Base-by-base conservation (phyloP, 2,329 filamentous ascomycete species). In the Ophiostoma perfectum region DNA sequence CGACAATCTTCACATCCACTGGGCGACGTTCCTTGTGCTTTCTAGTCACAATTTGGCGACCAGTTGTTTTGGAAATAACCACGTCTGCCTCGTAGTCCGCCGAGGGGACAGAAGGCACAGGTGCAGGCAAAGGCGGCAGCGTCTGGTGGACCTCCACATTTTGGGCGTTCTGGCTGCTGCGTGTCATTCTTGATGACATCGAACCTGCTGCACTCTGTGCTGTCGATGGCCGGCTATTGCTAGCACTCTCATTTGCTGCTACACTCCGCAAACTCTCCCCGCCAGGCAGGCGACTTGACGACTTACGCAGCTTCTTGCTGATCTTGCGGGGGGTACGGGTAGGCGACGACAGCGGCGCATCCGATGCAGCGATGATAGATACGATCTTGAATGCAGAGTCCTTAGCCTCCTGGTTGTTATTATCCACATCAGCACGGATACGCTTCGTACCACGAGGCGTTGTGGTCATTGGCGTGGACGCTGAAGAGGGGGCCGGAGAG, bases 301-400 rank as follows among this genome's bases (percentile, higher is more conserved):
- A 82, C 76, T 83, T 83, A 68, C 85, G 82, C 65, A 86, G 77
- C 75, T 84, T 85, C 78, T 85, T 85, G 68, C 79, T 78, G 36
- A 80, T 77, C 71, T 78, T 80, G 63, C 74, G 73, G 0, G 69
- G 65, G 11, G 62, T 66, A 16, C 64, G 65, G 74, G 71, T 68
- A 69, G 66, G 69, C 7, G 68, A 64, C 38, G 49, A 67, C 18
- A 71, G 75, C 1, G 36, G 38, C 1, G 36, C 49, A 3, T 66
- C 41, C 16, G 42, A 18, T 3, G 42, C n/a, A 39, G 36, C 65
- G 39, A 27, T n/a, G 11, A 60, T 60, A 5, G 55, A 12, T 3
- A 60, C 55, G 12, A 38, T 60, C 27, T 60, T 6, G 27, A 16
- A 12, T 27, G n/a, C 52, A 12, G 11, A 18, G 4, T 64, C 44